These are phyloP conservation scores for Fagus crenata DNA, from an alignment of 306 rosid species.

Conservation along the genomic window DNA sequence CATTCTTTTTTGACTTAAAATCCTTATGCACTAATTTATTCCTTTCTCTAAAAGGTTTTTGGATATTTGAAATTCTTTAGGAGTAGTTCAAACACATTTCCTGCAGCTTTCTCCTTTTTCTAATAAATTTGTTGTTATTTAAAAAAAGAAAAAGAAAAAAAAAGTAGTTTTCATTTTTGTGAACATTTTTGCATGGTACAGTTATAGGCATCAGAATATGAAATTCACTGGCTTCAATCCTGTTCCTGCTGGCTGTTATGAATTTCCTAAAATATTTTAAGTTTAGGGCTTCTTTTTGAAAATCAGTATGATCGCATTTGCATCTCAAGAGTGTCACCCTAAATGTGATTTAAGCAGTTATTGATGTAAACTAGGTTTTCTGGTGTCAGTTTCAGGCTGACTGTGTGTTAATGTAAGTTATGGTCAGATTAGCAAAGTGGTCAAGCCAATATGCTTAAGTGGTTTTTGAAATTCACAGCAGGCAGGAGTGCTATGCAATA, in stretches of 20 bases:
- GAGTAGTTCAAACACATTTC: not conserved
- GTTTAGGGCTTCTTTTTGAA: not conserved
- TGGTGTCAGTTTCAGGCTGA: conserved; percentile 20
- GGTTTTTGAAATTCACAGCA: conserved; percentile 43
- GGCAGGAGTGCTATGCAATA: conserved; percentile 69
- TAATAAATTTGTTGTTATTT: not conserved
- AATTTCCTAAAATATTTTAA: conserved; percentile 6
- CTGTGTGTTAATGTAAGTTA: conserved; percentile 23
- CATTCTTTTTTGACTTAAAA: conserved; percentile 6
- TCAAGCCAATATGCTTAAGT: conserved; percentile 5
- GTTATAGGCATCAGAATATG: not conserved
- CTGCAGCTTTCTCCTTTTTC: not conserved
- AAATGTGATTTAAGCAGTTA: not conserved
- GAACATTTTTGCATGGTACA: not conserved
- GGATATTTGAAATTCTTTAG: not conserved
- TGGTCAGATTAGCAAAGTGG: conserved; percentile 23
- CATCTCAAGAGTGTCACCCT: not conserved
- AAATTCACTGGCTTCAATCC: not conserved
- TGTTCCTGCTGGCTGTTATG: not conserved
- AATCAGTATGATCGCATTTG: not conserved
- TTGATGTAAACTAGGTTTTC: not conserved
- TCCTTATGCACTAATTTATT: conserved; percentile 1
- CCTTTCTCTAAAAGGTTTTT: not conserved
- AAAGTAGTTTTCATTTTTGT: not conserved
- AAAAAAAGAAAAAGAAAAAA: too few relatives aligned